A percentile compares a stretch with the other conserved stretches of the same genome.
Evolutionary conservation across 345 rosid genomes (phyloP).

Genomic region (Sonneratia alba): DNA sequence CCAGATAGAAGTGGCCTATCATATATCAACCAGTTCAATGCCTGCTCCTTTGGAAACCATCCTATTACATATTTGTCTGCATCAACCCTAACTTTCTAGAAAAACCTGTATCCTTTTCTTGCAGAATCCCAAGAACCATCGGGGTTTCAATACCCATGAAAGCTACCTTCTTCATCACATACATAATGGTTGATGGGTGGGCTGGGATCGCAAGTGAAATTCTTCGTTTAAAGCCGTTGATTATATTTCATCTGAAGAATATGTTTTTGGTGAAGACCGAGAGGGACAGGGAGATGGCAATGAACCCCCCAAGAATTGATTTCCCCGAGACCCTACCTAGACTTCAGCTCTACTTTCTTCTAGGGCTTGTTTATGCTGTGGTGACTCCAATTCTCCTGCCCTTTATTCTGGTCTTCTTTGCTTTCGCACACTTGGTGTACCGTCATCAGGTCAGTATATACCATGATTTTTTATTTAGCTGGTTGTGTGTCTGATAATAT

Average conservation of each 20-base stretch:
- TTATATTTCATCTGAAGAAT: constrained; percentile 88
- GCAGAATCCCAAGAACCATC: constrained; percentile 90
- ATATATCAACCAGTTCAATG: not conserved
- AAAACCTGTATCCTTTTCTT: not conserved
- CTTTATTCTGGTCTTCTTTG: constrained; percentile 79
- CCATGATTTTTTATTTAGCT: not conserved
- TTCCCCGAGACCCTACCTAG: constrained; percentile 81
- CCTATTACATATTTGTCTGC: not conserved
- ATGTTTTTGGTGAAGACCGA: constrained; percentile 88
- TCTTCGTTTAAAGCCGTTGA: constrained; percentile 68
- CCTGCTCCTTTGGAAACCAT: not conserved
- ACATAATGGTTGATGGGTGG: constrained; percentile 97
- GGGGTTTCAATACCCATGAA: constrained; percentile 98
- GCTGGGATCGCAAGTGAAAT: constrained; percentile 96
- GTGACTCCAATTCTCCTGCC: constrained; percentile 96
- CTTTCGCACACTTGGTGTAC: constrained; percentile 81
- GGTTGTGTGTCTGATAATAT: not conserved
- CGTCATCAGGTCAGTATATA: constrained; percentile 82
- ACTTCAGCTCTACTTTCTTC: constrained; percentile 84
- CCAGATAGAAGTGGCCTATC: not conserved
- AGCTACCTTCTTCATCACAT: constrained; percentile 93
- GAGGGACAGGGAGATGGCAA: constrained; percentile 68
- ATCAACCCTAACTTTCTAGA: not conserved
- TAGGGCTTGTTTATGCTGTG: constrained; percentile 90
- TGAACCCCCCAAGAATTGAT: constrained; percentile 80